phyloP scores from a whole-genome alignment of 805 yeast genomes.

The Danielia oregonensis region DNA sequence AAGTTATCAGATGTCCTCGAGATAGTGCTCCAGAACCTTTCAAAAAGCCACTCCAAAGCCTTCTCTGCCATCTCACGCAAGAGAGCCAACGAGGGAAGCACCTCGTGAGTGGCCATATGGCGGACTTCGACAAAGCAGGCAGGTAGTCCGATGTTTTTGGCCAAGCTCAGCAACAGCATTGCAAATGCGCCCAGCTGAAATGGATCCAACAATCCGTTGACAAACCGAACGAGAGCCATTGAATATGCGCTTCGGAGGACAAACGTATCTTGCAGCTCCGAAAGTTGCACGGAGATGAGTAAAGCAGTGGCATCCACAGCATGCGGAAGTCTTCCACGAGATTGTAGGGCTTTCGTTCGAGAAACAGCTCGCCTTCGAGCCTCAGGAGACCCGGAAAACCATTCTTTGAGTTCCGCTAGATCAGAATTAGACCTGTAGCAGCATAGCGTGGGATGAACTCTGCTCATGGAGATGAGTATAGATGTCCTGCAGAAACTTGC shows the following conservation, averaged over 20 bases:
- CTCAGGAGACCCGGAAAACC: slow-evolving; percentile 4
- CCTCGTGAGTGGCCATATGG: slow-evolving; percentile 89
- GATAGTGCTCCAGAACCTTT: slow-evolving; percentile 59
- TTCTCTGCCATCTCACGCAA: slow-evolving; percentile 54
- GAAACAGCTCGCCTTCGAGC: slow-evolving; percentile 5
- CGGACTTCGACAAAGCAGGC: slow-evolving; percentile 82
- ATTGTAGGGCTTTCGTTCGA: slow-evolving; percentile 47
- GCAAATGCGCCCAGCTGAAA: slow-evolving; percentile 77
- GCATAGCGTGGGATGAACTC: slow-evolving; percentile 8
- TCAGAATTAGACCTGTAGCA: slow-evolving; percentile 8
- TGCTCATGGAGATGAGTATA: neutral
- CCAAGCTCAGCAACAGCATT: slow-evolving; percentile 71
- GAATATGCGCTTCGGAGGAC: slow-evolving; percentile 54
- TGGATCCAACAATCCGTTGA: slow-evolving; percentile 88
- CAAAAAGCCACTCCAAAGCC: slow-evolving; percentile 74
- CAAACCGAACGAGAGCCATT: slow-evolving; percentile 78
- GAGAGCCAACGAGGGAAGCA: slow-evolving; percentile 65
- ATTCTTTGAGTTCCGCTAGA: slow-evolving; percentile 7
- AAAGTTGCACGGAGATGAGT: slow-evolving; percentile 47
- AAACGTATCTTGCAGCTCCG: slow-evolving; percentile 14
- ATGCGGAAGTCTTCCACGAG: slow-evolving; percentile 68
- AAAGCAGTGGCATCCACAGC: slow-evolving; percentile 65
- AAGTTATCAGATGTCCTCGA: neutral
- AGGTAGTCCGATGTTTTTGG: slow-evolving; percentile 66
- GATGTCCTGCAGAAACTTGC: neutral